Evolutionary conservation across 1,284 basidiomycete genomes (phyloP).

Genomic region (Rhodotorula sp.): DNA sequence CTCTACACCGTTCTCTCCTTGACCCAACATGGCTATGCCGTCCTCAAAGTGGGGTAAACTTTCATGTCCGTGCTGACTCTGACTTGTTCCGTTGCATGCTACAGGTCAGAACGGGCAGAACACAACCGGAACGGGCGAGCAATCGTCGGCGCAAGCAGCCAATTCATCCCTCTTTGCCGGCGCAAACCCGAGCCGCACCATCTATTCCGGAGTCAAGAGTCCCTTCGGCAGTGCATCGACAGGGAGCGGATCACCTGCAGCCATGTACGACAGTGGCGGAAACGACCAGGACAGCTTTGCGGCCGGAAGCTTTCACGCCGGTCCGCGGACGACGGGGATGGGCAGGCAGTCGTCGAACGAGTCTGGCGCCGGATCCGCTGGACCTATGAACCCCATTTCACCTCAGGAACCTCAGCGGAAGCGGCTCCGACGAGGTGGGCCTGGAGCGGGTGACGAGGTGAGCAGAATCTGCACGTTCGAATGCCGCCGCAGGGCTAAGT

Average conservation of each 20-base stretch:
- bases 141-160: background rate
- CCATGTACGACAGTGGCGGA: slow-evolving; percentile 5
- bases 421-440: slow-evolving; percentile 23
- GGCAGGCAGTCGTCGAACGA: slow-evolving; percentile 12
- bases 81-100: no score
- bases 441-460: slow-evolving; percentile 13
- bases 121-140: no score
- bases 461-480: background rate
- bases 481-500: no score
- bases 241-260: background rate
- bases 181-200: slow-evolving; percentile 10
- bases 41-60: no score
- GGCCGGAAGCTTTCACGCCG: slow-evolving; percentile 5
- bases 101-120: no score
- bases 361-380: background rate
- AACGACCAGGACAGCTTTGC: slow-evolving; percentile 16
- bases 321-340: slow-evolving; percentile 23
- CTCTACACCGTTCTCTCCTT: no score
- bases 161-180: slow-evolving; percentile 1
- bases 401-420: slow-evolving; percentile 29
- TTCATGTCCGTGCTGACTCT: no score
- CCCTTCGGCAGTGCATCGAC: background rate
- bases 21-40: no score
- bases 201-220: slow-evolving; percentile 12
- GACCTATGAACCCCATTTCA: background rate